These are phyloP conservation scores for Pythium grandisporangium DNA, from an alignment of 352 stramenopile species.

Conservation along the genomic window DNA sequence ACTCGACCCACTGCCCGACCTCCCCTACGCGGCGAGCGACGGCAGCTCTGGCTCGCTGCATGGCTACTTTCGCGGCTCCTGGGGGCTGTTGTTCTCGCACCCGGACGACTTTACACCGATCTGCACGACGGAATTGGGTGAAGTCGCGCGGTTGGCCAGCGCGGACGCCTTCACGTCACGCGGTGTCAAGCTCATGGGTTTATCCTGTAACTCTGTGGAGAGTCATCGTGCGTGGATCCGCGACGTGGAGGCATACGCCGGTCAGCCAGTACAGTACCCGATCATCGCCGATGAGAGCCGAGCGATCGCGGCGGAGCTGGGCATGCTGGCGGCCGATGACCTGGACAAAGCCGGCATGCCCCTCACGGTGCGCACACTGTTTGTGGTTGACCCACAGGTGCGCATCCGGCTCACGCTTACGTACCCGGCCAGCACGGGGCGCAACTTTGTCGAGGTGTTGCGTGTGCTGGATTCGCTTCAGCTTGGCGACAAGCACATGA, in stretches of 20 bases:
- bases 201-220: slow-evolving; percentile 69
- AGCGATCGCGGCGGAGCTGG: slow-evolving; percentile 68
- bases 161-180: slow-evolving; percentile 64
- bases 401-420: slow-evolving; percentile 87
- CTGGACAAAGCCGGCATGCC: slow-evolving; percentile 68
- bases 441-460: slow-evolving; percentile 92
- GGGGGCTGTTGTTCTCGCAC: slow-evolving; percentile 78
- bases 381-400: slow-evolving; percentile 87
- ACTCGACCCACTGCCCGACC: slow-evolving; percentile 48
- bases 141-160: slow-evolving; percentile 76
- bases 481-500: slow-evolving; percentile 37
- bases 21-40: slow-evolving; percentile 45
- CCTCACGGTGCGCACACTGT: slow-evolving; percentile 87
- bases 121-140: slow-evolving; percentile 90
- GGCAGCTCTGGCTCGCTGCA: slow-evolving; percentile 43
- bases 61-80: slow-evolving; percentile 49
- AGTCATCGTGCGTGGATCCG: slow-evolving; percentile 72
- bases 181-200: slow-evolving; percentile 72
- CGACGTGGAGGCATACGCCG: slow-evolving; percentile 77
- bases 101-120: slow-evolving; percentile 91
- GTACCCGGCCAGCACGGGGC: slow-evolving; percentile 88
- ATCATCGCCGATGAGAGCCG: slow-evolving; percentile 87
- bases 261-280: slow-evolving; percentile 75
- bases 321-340: slow-evolving; percentile 85
- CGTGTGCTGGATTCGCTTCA: slow-evolving; percentile 86